Conservation (phyloP, 192 early-diverging fungal species). For the Coemansia sp. region DNA sequence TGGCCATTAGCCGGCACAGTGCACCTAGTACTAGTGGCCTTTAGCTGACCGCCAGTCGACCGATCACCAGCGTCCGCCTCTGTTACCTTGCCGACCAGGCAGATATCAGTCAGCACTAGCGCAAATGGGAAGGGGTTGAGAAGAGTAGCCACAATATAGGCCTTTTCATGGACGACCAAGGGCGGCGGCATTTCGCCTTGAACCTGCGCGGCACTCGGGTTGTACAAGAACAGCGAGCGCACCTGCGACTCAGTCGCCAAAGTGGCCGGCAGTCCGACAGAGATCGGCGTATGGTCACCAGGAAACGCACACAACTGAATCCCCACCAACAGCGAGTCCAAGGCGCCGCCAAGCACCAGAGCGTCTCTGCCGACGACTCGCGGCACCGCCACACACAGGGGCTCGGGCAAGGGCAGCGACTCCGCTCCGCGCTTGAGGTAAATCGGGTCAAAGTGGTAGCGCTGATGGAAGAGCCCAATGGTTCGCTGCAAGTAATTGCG, state of each 20-base stretch:
- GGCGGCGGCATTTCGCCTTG: slow-evolving; percentile 30
- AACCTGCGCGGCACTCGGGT: slow-evolving; percentile 37
- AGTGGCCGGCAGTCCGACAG: neutral
- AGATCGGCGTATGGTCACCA: slow-evolving; percentile 17
- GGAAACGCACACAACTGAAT: slow-evolving; percentile 39
- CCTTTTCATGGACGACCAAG: slow-evolving; percentile 29
- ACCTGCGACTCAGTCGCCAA: neutral
- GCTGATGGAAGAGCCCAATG: slow-evolving; percentile 28
- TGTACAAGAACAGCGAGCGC: slow-evolving; percentile 47
- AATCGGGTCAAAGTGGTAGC: slow-evolving; percentile 20
- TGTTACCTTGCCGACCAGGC: slow-evolving; percentile 10
- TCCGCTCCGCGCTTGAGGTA: neutral
- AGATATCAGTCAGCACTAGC: slow-evolving; percentile 33
- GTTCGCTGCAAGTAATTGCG: slow-evolving; percentile 36
- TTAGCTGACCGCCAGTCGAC: neutral
- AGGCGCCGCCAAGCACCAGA: slow-evolving; percentile 23
- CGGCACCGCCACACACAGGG: slow-evolving; percentile 6
- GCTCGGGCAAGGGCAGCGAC: neutral
- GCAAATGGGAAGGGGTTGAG: slow-evolving; percentile 52
- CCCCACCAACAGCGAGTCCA: slow-evolving; percentile 36
- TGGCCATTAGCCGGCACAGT: slow-evolving; percentile 26
- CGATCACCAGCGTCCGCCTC: neutral
- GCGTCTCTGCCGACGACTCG: slow-evolving; percentile 39
- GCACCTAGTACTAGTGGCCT: neutral
- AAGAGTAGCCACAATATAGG: slow-evolving; percentile 44